Evolutionary conservation across 2,329 filamentous ascomycete genomes (phyloP), one percentile per base, ranked within the genome.

Genomic region (Pyricularia pennisetigena): DNA sequence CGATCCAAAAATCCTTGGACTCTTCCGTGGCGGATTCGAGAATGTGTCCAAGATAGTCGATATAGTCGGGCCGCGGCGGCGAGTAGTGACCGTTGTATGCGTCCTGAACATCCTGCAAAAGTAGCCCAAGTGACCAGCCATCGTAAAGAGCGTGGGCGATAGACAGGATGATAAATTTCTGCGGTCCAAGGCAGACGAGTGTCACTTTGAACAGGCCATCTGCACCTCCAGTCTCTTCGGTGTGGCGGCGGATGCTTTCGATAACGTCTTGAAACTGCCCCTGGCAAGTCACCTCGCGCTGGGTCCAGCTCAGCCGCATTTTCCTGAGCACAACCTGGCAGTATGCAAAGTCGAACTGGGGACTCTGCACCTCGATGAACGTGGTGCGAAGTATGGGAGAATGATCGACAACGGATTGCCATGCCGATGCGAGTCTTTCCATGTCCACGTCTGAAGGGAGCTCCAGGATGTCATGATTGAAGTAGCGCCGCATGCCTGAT

Each of bases 71-170:
- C 4, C 87, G 82, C 1, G 76, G 82, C 1, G 76, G 54, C 2
- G 72, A 71, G 12, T 79, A 75, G 0, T 75, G 70, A 4, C 80
- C 79, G 4, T 79, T 65, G 70, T 96, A 97, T 1, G 89, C 87
- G n/a, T 77, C 80, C 20, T 82, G 77, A 0, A 97, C 83, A 73
- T 95, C 88, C 62, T 84, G 80, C 72, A 95, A 92, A 1, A 97
- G 77, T 20, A 96, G 79, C 3, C 82, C 81, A 14, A 97, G 83
- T 2, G 93, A 97, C 86, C 89, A 93, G 0, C 94, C 94, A 74
- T 97, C 94, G 72, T 97, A 97, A 24, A 97, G 82, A 1, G 93
- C 92, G 77, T 97, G 94, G 0, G 93, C 85, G 57, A 97, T 88
- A 0, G 92, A 94, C 0, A 97, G 75, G 4, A 89, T 74, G 1